Percentiles rank a stretch among this genome's conserved stretches.
Evolutionary conservation across 164 flowering plant genomes (phyloP).

Genomic region (Vitis labrusca): DNA sequence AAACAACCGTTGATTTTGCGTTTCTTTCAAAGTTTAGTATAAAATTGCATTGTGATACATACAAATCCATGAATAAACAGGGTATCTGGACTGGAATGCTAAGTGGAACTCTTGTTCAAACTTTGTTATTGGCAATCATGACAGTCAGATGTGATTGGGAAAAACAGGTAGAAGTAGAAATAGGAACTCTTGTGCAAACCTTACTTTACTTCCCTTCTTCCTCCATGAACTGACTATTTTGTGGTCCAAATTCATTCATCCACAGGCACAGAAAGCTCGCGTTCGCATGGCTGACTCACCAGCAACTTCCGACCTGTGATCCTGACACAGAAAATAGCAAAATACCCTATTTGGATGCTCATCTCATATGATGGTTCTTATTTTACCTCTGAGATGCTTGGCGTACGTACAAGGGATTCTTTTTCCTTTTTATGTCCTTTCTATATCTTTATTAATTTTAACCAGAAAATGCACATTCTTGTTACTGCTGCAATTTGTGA

Average conservation of each 20-base stretch:
- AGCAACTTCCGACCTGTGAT: neutral
- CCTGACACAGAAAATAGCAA: neutral
- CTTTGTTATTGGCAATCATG: conserved; percentile 18
- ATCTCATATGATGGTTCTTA: neutral
- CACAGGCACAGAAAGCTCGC: conserved; percentile 25
- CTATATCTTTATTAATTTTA: too few species aligned
- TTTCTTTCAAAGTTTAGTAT: too few species aligned
- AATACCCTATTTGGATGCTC: neutral
- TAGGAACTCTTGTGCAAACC: neutral
- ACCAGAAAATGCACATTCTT: too few species aligned
- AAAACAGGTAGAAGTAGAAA: conserved; percentile 20
- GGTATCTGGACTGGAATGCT: conserved; percentile 40
- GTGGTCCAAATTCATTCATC: neutral
- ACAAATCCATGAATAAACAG: conserved; percentile 10
- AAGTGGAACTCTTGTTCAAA: conserved; percentile 30
- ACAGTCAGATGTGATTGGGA: conserved; percentile 32
- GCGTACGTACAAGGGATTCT: too few species aligned
- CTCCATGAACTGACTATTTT: neutral
- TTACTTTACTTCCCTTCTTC: neutral
- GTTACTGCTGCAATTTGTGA: too few species aligned
- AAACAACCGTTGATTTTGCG: too few species aligned
- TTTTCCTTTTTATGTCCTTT: too few species aligned
- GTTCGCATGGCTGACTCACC: neutral
- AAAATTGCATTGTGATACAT: neutral
- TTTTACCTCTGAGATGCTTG: neutral